phyloP scores from a whole-genome alignment of 2,329 filamentous ascomycete species.

The Penicillium sp. region DNA sequence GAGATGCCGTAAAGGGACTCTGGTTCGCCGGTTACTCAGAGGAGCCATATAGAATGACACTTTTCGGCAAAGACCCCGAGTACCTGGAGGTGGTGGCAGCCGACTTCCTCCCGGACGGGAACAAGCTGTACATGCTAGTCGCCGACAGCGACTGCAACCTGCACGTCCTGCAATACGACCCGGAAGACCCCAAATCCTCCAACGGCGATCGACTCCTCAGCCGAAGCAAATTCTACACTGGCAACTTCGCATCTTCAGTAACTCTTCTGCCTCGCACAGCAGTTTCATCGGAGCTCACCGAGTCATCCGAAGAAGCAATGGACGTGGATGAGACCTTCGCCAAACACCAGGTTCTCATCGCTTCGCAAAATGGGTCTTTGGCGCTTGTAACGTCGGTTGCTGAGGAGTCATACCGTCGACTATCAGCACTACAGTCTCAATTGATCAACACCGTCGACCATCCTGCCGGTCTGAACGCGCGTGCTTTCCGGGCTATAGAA shows the following conservation, averaged over 20 bases:
- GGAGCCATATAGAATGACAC: constrained; percentile 91
- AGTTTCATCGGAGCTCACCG: constrained; percentile 43
- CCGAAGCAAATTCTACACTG: constrained; percentile 82
- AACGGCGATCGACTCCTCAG: constrained; percentile 85
- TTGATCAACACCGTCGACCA: constrained; percentile 74
- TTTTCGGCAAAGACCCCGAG: constrained; percentile 83
- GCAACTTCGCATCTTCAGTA: constrained; percentile 73
- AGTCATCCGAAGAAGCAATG: constrained; percentile 41
- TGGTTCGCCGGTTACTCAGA: constrained; percentile 98
- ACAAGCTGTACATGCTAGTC: constrained; percentile 77
- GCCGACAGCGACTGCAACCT: constrained; percentile 83
- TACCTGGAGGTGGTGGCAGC: constrained; percentile 75
- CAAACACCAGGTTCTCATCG: constrained; percentile 63
- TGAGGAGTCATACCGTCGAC: constrained; percentile 78
- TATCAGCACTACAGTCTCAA: constrained; percentile 78
- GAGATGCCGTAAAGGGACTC: constrained; percentile 87
- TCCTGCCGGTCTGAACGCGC: constrained; percentile 77
- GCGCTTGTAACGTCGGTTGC: constrained; percentile 73
- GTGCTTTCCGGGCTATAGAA: constrained; percentile 67
- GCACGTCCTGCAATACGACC: constrained; percentile 89
- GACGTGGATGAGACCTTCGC: constrained; percentile 35
- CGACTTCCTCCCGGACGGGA: constrained; percentile 84
- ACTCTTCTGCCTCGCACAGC: constrained; percentile 71
- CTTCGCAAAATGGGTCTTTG: constrained; percentile 73
- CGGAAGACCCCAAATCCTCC: constrained; percentile 91